phyloP scores from a whole-genome alignment of 495 filamentous ascomycete species.

The Chaetomidium leptoderma region DNA sequence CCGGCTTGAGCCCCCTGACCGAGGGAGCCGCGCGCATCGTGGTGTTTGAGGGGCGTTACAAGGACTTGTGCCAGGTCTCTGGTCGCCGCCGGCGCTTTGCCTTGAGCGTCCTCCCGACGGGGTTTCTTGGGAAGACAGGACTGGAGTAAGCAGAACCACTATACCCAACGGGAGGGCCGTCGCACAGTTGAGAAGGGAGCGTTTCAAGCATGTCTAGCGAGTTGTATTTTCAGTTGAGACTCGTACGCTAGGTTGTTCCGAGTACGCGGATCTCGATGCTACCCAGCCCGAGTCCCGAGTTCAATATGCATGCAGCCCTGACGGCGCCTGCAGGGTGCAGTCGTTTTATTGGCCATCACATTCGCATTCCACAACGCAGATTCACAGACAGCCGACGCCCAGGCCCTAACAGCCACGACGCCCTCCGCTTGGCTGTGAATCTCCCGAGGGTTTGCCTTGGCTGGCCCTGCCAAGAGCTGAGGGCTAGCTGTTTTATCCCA shows the following conservation, averaged over 20 bases:
- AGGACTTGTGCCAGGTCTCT: too few relatives aligned
- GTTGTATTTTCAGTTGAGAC: too few relatives aligned
- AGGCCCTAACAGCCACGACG: slow-evolving; percentile 4
- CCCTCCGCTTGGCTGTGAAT: background rate
- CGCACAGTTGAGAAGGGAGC: too few relatives aligned
- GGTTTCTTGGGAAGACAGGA: too few relatives aligned
- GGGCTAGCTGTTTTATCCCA: background rate
- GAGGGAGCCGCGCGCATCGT: background rate
- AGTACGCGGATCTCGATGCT: too few relatives aligned
- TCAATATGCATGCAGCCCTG: background rate
- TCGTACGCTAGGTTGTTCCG: too few relatives aligned
- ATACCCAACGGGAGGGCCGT: too few relatives aligned
- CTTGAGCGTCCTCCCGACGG: too few relatives aligned
- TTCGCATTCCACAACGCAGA: background rate
- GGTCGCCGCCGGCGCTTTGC: too few relatives aligned
- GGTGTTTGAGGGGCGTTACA: background rate
- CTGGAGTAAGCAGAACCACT: too few relatives aligned
- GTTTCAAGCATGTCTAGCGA: too few relatives aligned
- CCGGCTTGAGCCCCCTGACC: background rate
- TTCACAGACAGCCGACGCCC: background rate
- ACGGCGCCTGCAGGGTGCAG: background rate
- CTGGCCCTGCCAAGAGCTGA: slow-evolving; percentile 14
- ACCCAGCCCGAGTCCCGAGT: too few relatives aligned
- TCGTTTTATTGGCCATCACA: background rate
- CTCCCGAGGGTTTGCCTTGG: background rate